A percentile compares a stretch with the other conserved stretches of the same genome.
Evolutionary conservation across 345 rosid genomes (phyloP).

Genomic region (Psidium friedrichsthalianum): DNA sequence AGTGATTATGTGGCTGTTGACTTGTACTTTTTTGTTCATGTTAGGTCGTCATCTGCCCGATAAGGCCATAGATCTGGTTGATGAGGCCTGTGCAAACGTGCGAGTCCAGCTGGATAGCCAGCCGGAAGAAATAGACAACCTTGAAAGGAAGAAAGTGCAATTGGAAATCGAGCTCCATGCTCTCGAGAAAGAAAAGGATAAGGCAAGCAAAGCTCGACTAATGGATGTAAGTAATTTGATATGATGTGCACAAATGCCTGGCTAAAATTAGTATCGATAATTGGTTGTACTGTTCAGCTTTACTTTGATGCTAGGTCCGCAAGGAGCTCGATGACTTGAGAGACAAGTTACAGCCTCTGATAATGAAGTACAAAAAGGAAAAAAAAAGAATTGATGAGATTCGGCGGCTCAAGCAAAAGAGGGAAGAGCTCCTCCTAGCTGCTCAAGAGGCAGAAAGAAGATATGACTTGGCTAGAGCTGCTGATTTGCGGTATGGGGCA

Average conservation of each 20-base stretch:
- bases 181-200: conserved; percentile 60
- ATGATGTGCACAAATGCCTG: conserved; percentile 24
- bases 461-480: conserved; percentile 79
- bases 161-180: conserved; percentile 52
- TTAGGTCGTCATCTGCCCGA: conserved; percentile 41
- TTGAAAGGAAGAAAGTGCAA: conserved; percentile 79
- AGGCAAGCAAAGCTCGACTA: conserved; percentile 76
- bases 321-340: conserved; percentile 81
- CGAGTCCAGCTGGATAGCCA: conserved; percentile 90
- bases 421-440: conserved; percentile 63
- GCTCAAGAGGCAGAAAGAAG: conserved; percentile 82
- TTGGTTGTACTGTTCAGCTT: conserved; percentile 35
- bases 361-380: conserved; percentile 46
- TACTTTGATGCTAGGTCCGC: conserved; percentile 48
- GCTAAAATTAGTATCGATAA: neutral
- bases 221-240: conserved; percentile 44
- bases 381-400: conserved; percentile 82
- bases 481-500: conserved; percentile 73
- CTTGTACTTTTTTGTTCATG: neutral
- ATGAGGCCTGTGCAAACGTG: conserved; percentile 90
- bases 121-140: conserved; percentile 86
- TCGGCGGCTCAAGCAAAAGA: conserved; percentile 59
- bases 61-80: conserved; percentile 91
- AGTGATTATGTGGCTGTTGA: neutral
- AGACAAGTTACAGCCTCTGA: conserved; percentile 54